Base-by-base conservation (phyloP, 2,329 filamentous ascomycete species). In the Aureobasidium leucospermi region DNA sequence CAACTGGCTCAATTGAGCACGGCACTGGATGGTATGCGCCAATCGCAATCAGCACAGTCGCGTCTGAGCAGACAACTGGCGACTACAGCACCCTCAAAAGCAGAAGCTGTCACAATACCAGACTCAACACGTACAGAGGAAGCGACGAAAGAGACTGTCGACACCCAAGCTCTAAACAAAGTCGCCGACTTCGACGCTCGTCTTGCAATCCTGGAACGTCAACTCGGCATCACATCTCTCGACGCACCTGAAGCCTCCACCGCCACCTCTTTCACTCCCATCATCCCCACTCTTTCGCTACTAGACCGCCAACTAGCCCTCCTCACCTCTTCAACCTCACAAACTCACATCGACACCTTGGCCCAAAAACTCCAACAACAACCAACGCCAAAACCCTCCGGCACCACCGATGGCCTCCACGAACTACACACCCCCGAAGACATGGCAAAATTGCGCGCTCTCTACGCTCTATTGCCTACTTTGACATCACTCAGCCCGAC, bases 141-240 rank as follows among this genome's bases (percentile, higher is more conserved):
- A 9, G 38, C 38, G 28, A 28, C 15, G 8, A 36, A 46, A 49
- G 61, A 62, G 6, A 23, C 57, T 11, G 59, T 60, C 34, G 65
- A 68, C 42, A 71, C 75, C 9, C 87, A 90, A 67, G 84, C 87
- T 29, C 79, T 96, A 38, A 84, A 86, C 36, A 89, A 91, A 71
- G 87, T 90, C 6, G 89, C 92, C 28, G 88, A 94, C 63, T 96
- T 99, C 67, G 93, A 97, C 70, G 81, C 84, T 32, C 85, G 94
- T 5, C 82, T 99, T 19, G 78, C 87, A 2, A 77, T 88, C 32
- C 78, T 99, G 49, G 94, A 99, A 76, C 85, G 85, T 65, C 83
- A 86, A 1, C 81, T 99, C 31, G 94, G 94, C 9, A 81, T 96
- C 51, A 87, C 85, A 42, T 85, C 86, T 23, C 63, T 73, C n/a